Percentiles rank a stretch among this genome's conserved stretches.
Conservation (phyloP, 2,329 filamentous ascomycete species). For the Nemania sp. region DNA sequence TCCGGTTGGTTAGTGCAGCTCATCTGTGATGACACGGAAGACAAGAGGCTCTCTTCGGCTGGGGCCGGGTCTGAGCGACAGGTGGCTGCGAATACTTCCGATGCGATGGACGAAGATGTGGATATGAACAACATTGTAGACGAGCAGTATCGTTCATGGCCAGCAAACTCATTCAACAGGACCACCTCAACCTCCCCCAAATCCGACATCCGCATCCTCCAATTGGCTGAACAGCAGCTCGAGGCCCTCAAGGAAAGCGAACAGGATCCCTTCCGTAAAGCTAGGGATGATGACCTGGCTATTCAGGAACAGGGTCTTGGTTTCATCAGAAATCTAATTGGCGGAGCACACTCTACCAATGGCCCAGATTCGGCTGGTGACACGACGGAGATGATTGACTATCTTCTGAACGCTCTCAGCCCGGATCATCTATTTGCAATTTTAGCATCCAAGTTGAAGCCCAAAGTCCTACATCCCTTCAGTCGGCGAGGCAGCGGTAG, state of each 20-base stretch:
- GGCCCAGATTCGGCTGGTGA: constrained; percentile 53
- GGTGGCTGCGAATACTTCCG: constrained; percentile 30
- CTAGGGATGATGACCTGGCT: constrained; percentile 75
- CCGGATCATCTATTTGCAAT: constrained; percentile 80
- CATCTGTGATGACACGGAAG: constrained; percentile 67
- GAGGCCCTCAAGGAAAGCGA: constrained; percentile 65
- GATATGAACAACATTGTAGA: constrained; percentile 58
- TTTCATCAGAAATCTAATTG: constrained; percentile 87
- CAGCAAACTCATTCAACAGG: constrained; percentile 27
- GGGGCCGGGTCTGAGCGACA: constrained; percentile 40
- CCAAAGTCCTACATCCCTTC: constrained; percentile 59
- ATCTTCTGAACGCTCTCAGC: constrained; percentile 75
- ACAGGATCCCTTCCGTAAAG: constrained; percentile 66
- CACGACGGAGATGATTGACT: constrained; percentile 78
- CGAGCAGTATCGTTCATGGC: constrained; percentile 42
- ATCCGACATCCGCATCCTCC: constrained; percentile 41
- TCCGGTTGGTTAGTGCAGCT: constrained; percentile 80
- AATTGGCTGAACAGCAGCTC: constrained; percentile 55
- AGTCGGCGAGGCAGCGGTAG: constrained; percentile 44
- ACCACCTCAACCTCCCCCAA: constrained; percentile 17
- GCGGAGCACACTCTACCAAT: constrained; percentile 56
- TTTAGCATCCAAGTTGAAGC: constrained; percentile 74
- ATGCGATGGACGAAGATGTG: constrained; percentile 60
- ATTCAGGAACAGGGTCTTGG: constrained; percentile 92
- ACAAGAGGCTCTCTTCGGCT: constrained; percentile 50